Evolutionary conservation across 108 stramenopile species (phyloP), one percentile per base, ranked within the genome.

Genomic region (Cyclotella atomus): DNA sequence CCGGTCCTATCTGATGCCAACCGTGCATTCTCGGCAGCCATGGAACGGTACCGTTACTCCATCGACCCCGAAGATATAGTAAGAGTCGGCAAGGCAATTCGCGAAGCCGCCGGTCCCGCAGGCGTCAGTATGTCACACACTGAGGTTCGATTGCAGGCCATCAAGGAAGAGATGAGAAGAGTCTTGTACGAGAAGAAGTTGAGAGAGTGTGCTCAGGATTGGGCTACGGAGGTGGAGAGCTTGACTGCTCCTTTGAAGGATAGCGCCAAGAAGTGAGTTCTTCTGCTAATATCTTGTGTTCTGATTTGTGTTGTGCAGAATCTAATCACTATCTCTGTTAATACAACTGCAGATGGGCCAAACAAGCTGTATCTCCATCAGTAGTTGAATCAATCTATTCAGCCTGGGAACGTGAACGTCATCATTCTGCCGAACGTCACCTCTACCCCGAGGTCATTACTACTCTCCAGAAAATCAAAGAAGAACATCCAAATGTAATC

Each of bases 371-470:
- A 17, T 88, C 88, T 1, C 66, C 84, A n/a, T 77, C 77, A 25
- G 80, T 95, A 24, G 90, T 95, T 8, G 86, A 92, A 65, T 84
- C 80, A 14, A 90, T 96, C 2, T 86, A 88, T 70, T 88, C 79
- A 27, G 84, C 89, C 15, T 96, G 95, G 95, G 91, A 93, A 59
- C 89, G 91, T 83, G 95, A 92, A 67, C 88, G 95, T 49, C 92
- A 96, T 45, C 95, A 91, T 73, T 87, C 89, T 17, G 91, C 95
- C 12, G 92, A 96, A 78, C 83, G 91, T n/a, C 89, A 89, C 66
- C 43, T 96, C 6, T 96, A 90, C 57, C 86, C 88, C 0, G 90
- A 89, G 62, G 71, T 86, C 21, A 78, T 92, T 16, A 76, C 89
- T 23, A 66, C 85, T 0, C 68, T 96, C 35, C 76, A 86, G 33